Evolutionary conservation across 495 filamentous ascomycete species (phyloP).

Genomic region (Wilcoxina mikolae): DNA sequence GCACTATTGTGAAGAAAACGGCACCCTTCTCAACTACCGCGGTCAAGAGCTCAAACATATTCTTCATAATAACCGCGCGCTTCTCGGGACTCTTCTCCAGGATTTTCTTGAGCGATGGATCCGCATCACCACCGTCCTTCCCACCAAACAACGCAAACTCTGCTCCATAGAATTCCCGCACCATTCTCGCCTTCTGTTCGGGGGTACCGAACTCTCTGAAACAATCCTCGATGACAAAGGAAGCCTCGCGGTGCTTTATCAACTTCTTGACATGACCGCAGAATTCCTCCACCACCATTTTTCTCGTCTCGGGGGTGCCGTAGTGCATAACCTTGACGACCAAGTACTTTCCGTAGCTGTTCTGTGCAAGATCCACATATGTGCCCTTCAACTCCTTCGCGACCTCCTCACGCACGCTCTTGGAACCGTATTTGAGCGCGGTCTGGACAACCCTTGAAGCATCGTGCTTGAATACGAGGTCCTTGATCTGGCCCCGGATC

Average conservation of each 20-base stretch:
- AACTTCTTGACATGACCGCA: constrained; percentile 80
- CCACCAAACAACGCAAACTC: constrained; percentile 70
- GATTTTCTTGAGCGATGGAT: constrained; percentile 48
- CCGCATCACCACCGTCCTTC: constrained; percentile 33
- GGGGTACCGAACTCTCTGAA: constrained; percentile 73
- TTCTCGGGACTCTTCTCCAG: constrained; percentile 67
- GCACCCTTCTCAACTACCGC: constrained; percentile 86
- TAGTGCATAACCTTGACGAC: constrained; percentile 88
- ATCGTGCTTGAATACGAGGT: constrained; percentile 97
- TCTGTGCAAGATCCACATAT: constrained; percentile 73
- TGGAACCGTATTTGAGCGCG: constrained; percentile 84
- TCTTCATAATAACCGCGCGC: constrained; percentile 67
- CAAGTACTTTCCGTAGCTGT: constrained; percentile 82
- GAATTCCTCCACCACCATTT: constrained; percentile 83
- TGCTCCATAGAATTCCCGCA: constrained; percentile 92
- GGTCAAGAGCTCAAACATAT: constrained; percentile 72
- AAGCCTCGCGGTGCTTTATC: constrained; percentile 88
- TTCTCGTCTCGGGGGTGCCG: constrained; percentile 67
- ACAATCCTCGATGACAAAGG: constrained; percentile 93
- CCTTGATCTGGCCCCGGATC: constrained; percentile 75
- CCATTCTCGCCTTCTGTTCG: constrained; percentile 64
- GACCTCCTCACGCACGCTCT: constrained; percentile 69
- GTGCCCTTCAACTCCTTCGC: constrained; percentile 73
- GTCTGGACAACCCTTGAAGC: constrained; percentile 89
- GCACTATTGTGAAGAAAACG: constrained; percentile 87